Conservation (phyloP, 352 stramenopile species). For the Pythium coloratum region DNA sequence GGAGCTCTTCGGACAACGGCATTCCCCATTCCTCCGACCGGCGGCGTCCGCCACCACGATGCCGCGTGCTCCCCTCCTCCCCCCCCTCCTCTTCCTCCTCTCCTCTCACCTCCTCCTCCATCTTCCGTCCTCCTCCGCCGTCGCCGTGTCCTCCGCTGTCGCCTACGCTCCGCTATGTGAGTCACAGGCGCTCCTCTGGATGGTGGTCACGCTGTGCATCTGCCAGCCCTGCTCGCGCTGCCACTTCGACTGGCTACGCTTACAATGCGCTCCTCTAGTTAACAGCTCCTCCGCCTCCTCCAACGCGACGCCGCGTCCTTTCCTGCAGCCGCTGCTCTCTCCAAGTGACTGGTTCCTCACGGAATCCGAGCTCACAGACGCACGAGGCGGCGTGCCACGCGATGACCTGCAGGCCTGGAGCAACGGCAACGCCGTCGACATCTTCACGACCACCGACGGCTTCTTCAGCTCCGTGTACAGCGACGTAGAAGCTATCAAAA, state of each 20-base stretch:
- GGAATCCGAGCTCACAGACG: slow-evolving; percentile 28
- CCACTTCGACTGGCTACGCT: slow-evolving; percentile 27
- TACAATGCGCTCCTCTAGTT: slow-evolving; percentile 20
- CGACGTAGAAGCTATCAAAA: slow-evolving; percentile 23
- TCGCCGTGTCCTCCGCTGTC: too few relatives aligned
- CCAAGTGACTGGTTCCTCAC: slow-evolving; percentile 35
- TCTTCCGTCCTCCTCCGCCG: not conserved
- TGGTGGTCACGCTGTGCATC: slow-evolving; percentile 32
- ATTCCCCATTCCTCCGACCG: too few relatives aligned
- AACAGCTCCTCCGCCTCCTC: not conserved
- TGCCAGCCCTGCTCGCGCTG: slow-evolving; percentile 35
- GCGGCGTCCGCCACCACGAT: too few relatives aligned
- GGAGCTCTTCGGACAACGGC: not conserved
- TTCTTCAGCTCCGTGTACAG: slow-evolving; percentile 33
- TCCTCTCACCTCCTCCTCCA: too few relatives aligned
- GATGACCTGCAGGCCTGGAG: slow-evolving; percentile 21
- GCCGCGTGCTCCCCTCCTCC: too few relatives aligned
- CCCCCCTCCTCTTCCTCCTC: too few relatives aligned
- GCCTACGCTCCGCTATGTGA: not conserved
- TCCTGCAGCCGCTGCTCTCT: slow-evolving; percentile 30
- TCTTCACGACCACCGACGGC: slow-evolving; percentile 30
- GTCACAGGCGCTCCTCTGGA: slow-evolving; percentile 20
- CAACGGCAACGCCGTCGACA: slow-evolving; percentile 26
- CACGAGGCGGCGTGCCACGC: slow-evolving; percentile 29
- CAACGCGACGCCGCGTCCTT: not conserved